Conservation (phyloP, 306 rosid genomes). For the Vigna nakashimae region DNA sequence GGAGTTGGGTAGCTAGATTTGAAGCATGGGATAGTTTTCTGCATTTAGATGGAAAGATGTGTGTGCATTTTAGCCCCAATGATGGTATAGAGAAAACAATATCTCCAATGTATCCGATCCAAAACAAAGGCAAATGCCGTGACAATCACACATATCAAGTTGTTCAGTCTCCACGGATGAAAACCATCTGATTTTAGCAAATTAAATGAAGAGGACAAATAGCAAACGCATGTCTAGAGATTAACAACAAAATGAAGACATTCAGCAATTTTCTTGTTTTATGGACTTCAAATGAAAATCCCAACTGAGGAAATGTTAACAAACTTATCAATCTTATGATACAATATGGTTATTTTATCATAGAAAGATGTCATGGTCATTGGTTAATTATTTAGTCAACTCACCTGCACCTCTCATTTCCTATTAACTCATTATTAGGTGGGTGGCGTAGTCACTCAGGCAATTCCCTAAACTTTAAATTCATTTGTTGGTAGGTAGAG, state of each 20-base stretch:
- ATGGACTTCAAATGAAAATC: neutral
- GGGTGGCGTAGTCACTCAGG: constrained; percentile 14
- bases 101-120: neutral
- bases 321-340: neutral
- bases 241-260: constrained; percentile 10
- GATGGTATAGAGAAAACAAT: neutral
- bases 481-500: constrained; percentile 2
- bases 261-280: neutral
- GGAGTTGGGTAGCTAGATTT: neutral
- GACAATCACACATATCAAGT: neutral
- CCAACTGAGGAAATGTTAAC: constrained; percentile 10
- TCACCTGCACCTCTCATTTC: neutral
- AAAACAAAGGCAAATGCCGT: constrained; percentile 21
- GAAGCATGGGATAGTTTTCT: neutral
- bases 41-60: neutral
- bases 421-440: constrained; percentile 20
- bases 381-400: neutral
- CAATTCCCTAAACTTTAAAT: constrained; percentile 9
- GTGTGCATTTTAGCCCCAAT: constrained; percentile 1
- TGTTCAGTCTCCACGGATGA: neutral
- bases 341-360: constrained; percentile 9
- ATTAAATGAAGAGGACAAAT: constrained; percentile 16
- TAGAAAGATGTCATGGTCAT: neutral
- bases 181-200: constrained; percentile 12
- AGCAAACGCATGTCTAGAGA: neutral